phyloP scores from a whole-genome alignment of 306 rosid species.

The Gynostemma pentaphyllum region DNA sequence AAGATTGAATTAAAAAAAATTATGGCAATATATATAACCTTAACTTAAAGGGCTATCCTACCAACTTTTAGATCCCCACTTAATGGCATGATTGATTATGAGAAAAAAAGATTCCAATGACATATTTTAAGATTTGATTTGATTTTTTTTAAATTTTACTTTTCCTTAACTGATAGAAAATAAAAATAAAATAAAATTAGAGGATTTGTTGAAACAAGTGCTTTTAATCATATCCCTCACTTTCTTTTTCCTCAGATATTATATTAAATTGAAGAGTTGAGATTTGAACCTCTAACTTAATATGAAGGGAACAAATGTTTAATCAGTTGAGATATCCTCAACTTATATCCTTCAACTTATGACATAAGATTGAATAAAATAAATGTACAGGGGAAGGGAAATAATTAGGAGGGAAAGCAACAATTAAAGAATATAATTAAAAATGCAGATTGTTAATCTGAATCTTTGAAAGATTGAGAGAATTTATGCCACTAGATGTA shows the following conservation, averaged over 20 bases:
- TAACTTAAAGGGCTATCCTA: conserved; percentile 1
- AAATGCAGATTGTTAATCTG: background rate
- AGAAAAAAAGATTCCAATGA: background rate
- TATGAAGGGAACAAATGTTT: too few species aligned
- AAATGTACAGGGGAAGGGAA: too few species aligned
- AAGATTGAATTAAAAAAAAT: background rate
- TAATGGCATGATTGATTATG: background rate
- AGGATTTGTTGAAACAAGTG: too few species aligned
- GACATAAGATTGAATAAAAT: too few species aligned
- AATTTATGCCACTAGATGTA: background rate
- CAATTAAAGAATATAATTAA: background rate
- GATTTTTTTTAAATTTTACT: background rate
- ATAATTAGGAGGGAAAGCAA: background rate
- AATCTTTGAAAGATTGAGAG: background rate
- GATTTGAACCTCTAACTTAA: too few species aligned
- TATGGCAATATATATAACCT: conserved; percentile 1
- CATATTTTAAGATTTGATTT: background rate
- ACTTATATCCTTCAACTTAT: too few species aligned
- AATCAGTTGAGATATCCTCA: too few species aligned
- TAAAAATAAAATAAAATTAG: too few species aligned
- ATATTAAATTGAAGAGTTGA: too few species aligned
- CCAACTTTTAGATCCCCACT: conserved; percentile 3
- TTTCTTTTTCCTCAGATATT: too few species aligned
- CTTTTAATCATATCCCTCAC: too few species aligned
- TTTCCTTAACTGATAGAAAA: background rate